Evolutionary conservation across 1,284 basidiomycete species (phyloP).

Genomic region (Fistulinella cinereoalba): DNA sequence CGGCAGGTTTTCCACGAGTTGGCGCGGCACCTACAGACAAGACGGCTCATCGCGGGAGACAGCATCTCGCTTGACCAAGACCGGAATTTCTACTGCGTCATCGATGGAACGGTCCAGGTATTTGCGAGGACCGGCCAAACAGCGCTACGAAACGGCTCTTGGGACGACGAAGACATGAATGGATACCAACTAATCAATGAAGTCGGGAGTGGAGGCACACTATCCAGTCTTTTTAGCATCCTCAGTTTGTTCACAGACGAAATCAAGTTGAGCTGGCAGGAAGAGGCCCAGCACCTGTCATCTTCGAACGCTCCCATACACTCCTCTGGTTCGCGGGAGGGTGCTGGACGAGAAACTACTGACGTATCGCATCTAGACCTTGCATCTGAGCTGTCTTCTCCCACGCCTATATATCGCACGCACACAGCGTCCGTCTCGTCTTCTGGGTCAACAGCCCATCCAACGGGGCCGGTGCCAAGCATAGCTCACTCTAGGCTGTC

Average conservation of each 20-base stretch:
- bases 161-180: conserved; percentile 85
- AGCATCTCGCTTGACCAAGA: conserved; percentile 88
- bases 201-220: conserved; percentile 90
- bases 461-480: conserved; percentile 32
- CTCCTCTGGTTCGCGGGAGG: conserved; percentile 23
- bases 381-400: conserved; percentile 29
- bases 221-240: conserved; percentile 96
- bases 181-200: conserved; percentile 93
- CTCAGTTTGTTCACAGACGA: conserved; percentile 96
- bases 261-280: conserved; percentile 89
- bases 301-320: conserved; percentile 20
- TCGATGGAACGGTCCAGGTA: conserved; percentile 87
- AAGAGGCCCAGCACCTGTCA: conserved; percentile 40
- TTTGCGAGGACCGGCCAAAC: conserved; percentile 69
- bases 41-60: conserved; percentile 87
- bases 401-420: conserved; percentile 30
- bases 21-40: conserved; percentile 88
- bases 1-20: conserved; percentile 89
- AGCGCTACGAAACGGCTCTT: conserved; percentile 50
- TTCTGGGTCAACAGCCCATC: conserved; percentile 63
- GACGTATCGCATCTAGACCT: conserved; percentile 65
- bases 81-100: conserved; percentile 93
- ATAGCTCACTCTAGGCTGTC: conserved; percentile 21
- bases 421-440: conserved; percentile 59
- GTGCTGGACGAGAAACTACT: conserved; percentile 46